Evolutionary conservation across 176 grass and related monocot species (phyloP), one percentile per base, ranked within the genome.

Genomic region (Carex kokanica): DNA sequence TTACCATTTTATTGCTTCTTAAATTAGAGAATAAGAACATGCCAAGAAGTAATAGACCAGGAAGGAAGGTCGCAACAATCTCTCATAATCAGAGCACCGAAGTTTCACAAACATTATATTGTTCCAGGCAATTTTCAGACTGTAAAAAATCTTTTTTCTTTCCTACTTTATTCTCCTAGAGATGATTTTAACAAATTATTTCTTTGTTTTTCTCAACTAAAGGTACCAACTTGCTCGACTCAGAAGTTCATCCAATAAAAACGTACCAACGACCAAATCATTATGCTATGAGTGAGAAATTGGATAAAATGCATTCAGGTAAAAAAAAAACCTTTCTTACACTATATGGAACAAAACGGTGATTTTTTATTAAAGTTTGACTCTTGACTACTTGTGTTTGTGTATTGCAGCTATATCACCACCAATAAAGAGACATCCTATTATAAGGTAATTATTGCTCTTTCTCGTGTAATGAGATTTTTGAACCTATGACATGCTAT

Each of bases 81-180:
- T 90, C 91, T 95, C 83, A 78, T 90, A 25, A 99, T 93, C 69
- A 70, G 78, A 83, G 78, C 86, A n/a, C 93, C 97, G 0, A 87
- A 90, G 78, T 93, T 93, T 83, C 89, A 99, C 81, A 95, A 88
- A 64, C 91, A 85, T 83, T 99, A 99, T 82, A 86, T 93, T 81
- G 79, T 99, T 61, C 91, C 89, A 89, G 97, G 97, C 32, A 93
- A 91, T 77, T 86, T 61, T 78, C 61, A 60, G 0, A 0, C 34
- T 6, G 38, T 47, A 18, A 49, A 14, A 78, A 5, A 32, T 60
- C 4, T 61, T 63, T 71, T 15, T 31, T 9, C 25, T 54, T 29
- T 82, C 20, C 18, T 34, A 45, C 31, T 78, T 56, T 52, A 8
- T 56, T 31, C 15, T 29, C 73, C 67, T 82, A 64, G 20, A 82